A percentile compares a stretch with the other conserved stretches of the same genome.
Evolutionary conservation across 768 basidiomycete species (phyloP).

Genomic region (Guyanaporus albipodus): DNA sequence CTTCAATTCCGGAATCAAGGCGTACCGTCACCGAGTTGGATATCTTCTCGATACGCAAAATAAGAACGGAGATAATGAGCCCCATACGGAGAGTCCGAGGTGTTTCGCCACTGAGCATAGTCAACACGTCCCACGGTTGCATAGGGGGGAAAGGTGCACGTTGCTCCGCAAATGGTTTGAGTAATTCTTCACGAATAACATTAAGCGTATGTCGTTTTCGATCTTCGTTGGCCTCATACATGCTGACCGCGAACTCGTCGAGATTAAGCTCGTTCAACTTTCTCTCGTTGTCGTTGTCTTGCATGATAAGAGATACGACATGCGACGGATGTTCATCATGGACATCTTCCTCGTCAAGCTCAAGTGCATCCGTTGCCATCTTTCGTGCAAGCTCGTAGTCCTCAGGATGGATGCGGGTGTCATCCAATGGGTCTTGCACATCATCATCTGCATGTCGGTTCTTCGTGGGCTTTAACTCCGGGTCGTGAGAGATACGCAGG

Average conservation of each 20-base stretch:
- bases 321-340: slow-evolving; percentile 90
- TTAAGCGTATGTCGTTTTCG: slow-evolving; percentile 88
- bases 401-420: slow-evolving; percentile 94
- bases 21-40: slow-evolving; percentile 56
- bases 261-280: slow-evolving; percentile 89
- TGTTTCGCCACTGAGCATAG: slow-evolving; percentile 96
- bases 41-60: slow-evolving; percentile 45
- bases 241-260: slow-evolving; percentile 93
- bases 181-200: slow-evolving; percentile 81
- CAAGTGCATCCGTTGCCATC: slow-evolving; percentile 97
- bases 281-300: slow-evolving; percentile 68
- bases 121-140: slow-evolving; percentile 75
- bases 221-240: slow-evolving; percentile 78
- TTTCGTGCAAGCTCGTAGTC: slow-evolving; percentile 97
- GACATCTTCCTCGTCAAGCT: slow-evolving; percentile 96
- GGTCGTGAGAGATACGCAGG: slow-evolving; percentile 77
- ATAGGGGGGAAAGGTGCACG: slow-evolving; percentile 64
- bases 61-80: slow-evolving; percentile 74
- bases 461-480: slow-evolving; percentile 57
- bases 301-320: slow-evolving; percentile 82
- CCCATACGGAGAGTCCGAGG: slow-evolving; percentile 69
- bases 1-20: slow-evolving; percentile 94
- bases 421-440: slow-evolving; percentile 84
- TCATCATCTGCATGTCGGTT: slow-evolving; percentile 60
- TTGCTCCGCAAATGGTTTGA: slow-evolving; percentile 74